phyloP scores from a whole-genome alignment of 805 yeast species.

The Candida schatavii region DNA sequence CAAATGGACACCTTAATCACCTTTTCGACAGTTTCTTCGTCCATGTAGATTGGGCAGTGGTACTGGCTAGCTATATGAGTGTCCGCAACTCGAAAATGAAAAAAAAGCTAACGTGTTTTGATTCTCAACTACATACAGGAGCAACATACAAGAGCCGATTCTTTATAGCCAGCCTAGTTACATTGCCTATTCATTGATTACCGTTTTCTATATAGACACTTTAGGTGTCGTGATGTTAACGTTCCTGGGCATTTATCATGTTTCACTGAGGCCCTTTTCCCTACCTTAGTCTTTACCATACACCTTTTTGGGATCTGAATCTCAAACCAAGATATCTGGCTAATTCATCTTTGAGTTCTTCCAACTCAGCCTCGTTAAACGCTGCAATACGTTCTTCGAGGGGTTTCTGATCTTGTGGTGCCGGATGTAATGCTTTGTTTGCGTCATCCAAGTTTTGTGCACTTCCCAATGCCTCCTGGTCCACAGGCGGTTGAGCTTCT shows the following conservation, averaged over 20 bases:
- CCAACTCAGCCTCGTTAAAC: conserved; percentile 46
- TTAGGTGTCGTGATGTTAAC: too few species aligned
- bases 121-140: not conserved
- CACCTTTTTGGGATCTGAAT: conserved; percentile 48
- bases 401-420: not conserved
- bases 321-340: conserved; percentile 68
- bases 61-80: too few species aligned
- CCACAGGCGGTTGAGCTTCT: conserved; percentile 3
- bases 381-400: conserved; percentile 9
- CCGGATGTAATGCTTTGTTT: conserved; percentile 1
- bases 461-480: conserved; percentile 5
- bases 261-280: too few species aligned
- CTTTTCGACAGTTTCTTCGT: conserved; percentile 18
- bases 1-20: conserved; percentile 36
- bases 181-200: too few species aligned
- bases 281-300: conserved; percentile 55
- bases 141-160: too few species aligned
- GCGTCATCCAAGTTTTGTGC: conserved; percentile 10
- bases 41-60: conserved; percentile 11
- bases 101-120: not conserved
- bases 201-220: too few species aligned
- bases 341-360: conserved; percentile 57
- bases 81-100: too few species aligned
- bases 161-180: too few species aligned
- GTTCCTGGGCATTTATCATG: too few species aligned